phyloP scores from a whole-genome alignment of 2,329 filamentous ascomycete species.

The Trichoderma asperellum region DNA sequence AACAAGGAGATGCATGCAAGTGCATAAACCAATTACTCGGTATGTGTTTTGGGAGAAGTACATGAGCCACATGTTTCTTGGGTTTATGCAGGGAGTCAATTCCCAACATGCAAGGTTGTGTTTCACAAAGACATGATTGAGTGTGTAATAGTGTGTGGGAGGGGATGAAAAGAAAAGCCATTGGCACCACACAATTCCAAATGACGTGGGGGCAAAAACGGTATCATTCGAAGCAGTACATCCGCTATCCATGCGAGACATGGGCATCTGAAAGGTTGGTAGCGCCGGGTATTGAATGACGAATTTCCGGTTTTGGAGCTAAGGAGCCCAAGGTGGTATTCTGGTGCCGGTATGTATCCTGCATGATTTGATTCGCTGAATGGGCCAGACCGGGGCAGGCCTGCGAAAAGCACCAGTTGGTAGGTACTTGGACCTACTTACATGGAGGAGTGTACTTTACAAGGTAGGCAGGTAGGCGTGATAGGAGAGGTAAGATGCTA shows the following conservation, averaged over 20 bases:
- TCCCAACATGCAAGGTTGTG: constrained; percentile 6
- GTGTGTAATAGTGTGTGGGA: not conserved
- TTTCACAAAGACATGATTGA: constrained; percentile 12
- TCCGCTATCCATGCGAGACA: constrained; percentile 20
- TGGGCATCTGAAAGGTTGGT: constrained; percentile 1
- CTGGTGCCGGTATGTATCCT: not conserved
- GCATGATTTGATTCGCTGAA: constrained; percentile 19
- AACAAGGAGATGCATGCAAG: not conserved
- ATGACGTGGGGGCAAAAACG: constrained; percentile 22
- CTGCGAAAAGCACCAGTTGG: not conserved
- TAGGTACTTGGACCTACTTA: not conserved
- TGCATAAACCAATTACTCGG: constrained; percentile 1
- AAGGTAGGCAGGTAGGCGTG: not conserved
- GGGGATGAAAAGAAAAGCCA: not conserved
- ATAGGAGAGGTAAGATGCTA: constrained; percentile 9
- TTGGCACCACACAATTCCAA: not conserved
- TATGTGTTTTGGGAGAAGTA: not conserved
- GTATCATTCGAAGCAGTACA: not conserved
- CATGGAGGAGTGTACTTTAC: constrained; percentile 3
- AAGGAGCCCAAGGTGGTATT: constrained; percentile 4
- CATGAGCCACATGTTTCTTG: not conserved
- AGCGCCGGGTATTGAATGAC: constrained; percentile 20
- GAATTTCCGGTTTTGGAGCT: constrained; percentile 25
- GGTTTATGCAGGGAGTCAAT: not conserved
- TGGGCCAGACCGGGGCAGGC: not conserved